phyloP scores from a whole-genome alignment of 2,329 filamentous ascomycete genomes.

The Botrytis byssoidea region DNA sequence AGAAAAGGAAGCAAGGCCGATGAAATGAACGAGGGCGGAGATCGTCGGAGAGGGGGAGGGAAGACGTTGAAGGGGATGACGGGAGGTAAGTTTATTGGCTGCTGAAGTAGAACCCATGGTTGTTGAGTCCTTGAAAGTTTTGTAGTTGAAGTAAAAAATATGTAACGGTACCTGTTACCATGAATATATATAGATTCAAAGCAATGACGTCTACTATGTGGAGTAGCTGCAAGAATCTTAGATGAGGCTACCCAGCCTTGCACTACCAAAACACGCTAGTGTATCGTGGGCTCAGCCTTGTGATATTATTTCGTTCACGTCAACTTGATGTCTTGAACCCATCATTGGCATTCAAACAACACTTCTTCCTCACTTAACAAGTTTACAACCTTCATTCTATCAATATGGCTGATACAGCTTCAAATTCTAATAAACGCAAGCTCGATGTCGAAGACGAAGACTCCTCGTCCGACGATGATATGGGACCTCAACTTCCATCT shows the following conservation, averaged over 20 bases:
- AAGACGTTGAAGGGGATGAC: conserved; percentile 65
- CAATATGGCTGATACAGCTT: conserved; percentile 41
- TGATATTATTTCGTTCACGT: conserved; percentile 8
- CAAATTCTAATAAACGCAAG: conserved; percentile 52
- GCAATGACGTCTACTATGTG: not conserved
- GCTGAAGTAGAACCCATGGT: conserved; percentile 3
- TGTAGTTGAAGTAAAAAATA: not conserved
- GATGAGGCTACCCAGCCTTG: conserved; percentile 1
- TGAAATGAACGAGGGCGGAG: conserved; percentile 61
- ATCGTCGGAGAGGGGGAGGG: conserved; percentile 61
- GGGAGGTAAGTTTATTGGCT: conserved; percentile 25
- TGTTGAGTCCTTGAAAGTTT: not conserved
- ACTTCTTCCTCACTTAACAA: not conserved
- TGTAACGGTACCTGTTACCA: not conserved
- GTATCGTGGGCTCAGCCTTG: conserved; percentile 10
- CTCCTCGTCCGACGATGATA: conserved; percentile 80
- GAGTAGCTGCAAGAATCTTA: not conserved
- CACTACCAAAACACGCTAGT: not conserved
- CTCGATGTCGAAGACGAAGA: conserved; percentile 37
- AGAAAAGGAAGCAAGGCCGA: conserved; percentile 53
- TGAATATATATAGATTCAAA: not conserved
- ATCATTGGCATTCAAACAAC: not conserved
- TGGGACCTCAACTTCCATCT: conserved; percentile 87
- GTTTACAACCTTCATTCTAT: not conserved
- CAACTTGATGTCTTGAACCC: not conserved